Evolutionary conservation across 352 stramenopile species (phyloP).

Genomic region (Globisporangium megalacanthum): DNA sequence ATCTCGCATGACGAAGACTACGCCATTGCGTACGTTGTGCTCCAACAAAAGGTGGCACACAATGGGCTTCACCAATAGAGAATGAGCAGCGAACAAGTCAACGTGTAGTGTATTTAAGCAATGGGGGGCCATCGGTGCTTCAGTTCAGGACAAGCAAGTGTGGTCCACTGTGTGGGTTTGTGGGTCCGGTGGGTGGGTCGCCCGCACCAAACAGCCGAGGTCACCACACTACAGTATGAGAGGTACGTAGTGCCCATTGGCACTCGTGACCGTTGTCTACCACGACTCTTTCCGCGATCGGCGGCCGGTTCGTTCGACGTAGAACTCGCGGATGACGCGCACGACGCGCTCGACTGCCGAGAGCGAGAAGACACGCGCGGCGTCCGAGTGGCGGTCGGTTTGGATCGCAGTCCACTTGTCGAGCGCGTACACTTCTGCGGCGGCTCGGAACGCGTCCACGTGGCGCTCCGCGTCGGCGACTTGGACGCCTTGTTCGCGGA

Average conservation of each 20-base stretch:
- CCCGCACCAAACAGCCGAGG: too few species aligned
- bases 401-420: constrained; percentile 46
- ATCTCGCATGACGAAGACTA: constrained; percentile 83
- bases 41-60: constrained; percentile 33
- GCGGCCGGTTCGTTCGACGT: constrained; percentile 39
- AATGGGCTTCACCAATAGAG: background rate
- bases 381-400: constrained; percentile 23
- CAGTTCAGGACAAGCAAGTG: background rate
- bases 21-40: constrained; percentile 70
- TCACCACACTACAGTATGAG: too few species aligned
- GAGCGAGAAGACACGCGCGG: constrained; percentile 43
- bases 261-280: constrained; percentile 9
- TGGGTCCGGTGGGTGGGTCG: too few species aligned
- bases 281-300: constrained; percentile 49
- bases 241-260: background rate
- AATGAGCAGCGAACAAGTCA: too few species aligned
- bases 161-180: background rate
- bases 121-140: background rate
- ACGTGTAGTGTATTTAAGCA: constrained; percentile 1
- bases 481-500: constrained; percentile 35
- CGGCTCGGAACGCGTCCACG: constrained; percentile 40
- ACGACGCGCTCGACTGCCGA: constrained; percentile 53
- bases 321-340: constrained; percentile 57
- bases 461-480: constrained; percentile 26
- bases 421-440: constrained; percentile 25